Evolutionary conservation across 2,329 filamentous ascomycete genomes (phyloP), one percentile per base, ranked within the genome.

Genomic region (Fusarium floridanum): DNA sequence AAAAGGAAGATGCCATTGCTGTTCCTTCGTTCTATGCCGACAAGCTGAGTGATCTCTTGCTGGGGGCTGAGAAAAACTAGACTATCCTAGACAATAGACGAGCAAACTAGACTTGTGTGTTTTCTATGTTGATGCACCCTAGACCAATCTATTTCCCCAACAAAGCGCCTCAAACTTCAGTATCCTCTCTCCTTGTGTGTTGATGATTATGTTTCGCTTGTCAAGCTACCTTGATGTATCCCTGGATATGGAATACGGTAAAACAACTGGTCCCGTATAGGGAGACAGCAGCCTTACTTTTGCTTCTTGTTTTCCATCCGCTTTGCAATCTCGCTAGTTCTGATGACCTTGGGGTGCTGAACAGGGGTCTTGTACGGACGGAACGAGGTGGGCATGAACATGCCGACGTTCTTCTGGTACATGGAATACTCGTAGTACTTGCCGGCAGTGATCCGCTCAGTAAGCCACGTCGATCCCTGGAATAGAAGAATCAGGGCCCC

Each of bases 341-440:
- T 84, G 73, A 88, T 87, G 29, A 89, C 73, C 78, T 85, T 89
- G 55, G 87, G 85, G 56, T 75, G 68, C 68, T 80, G 61, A 53
- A 71, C 72, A 8, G 84, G 83, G 14, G 84, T 75, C 73, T 81
- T 80, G 77, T 89, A 91, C 0, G 84, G 80, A 3, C 67, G 78
- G 12, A 88, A 61, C 5, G 85, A 82, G 36, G 79, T 90, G 2
- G 97, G 97, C 61, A 98, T 83, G 81, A 98, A 98, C 82, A 91
- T 95, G 71, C 93, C 93, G 5, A 98, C 94, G 66, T 92, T 89
- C 75, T 89, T 87, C 85, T 97, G 94, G 81, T 99, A 99, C 34
- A 93, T 87, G 74, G 87, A 87, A 83, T 99, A 99, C 77, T 98
- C 95, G 0, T 93, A 88, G 81, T 99, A 99, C 82, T 98, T 99